A percentile compares a stretch with the other conserved stretches of the same genome.
These are phyloP conservation scores for Globomyces pollinis-pini DNA, from an alignment of 192 early-diverging fungal genomes.

Conservation along the genomic window DNA sequence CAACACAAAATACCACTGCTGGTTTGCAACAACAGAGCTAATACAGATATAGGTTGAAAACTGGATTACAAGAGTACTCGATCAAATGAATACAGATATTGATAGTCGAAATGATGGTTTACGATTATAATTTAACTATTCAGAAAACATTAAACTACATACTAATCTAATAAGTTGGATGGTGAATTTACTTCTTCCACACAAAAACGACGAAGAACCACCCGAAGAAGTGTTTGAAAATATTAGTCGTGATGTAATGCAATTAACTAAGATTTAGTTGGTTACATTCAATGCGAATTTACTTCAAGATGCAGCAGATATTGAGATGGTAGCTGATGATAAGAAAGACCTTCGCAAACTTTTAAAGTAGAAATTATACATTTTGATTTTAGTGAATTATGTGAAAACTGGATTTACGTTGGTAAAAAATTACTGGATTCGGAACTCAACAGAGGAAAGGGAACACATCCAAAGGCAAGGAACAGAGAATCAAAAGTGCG, in stretches of 20 bases:
- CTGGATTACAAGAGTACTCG: constrained; percentile 37
- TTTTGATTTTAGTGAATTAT: constrained; percentile 20
- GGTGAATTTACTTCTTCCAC: constrained; percentile 43
- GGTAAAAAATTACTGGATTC: constrained; percentile 30
- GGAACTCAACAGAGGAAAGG: background rate
- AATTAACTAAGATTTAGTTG: constrained; percentile 20
- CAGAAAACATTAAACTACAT: constrained; percentile 52
- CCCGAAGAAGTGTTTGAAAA: constrained; percentile 43
- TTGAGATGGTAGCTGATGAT: constrained; percentile 46
- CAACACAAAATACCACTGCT: constrained; percentile 47
- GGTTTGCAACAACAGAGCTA: too few species aligned
- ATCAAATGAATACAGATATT: constrained; percentile 51
- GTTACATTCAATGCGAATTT: constrained; percentile 39
- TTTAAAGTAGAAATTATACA: constrained; percentile 25
- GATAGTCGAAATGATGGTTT: constrained; percentile 42
- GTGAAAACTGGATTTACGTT: constrained; percentile 32
- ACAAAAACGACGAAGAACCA: constrained; percentile 27
- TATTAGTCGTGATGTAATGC: background rate
- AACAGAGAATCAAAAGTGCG: background rate
- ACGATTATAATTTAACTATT: background rate
- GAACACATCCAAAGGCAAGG: background rate
- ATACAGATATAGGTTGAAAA: constrained; percentile 48
- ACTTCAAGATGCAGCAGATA: constrained; percentile 32
- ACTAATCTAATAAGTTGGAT: constrained; percentile 44
- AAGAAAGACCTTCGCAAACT: constrained; percentile 31